phyloP scores from a whole-genome alignment of 768 basidiomycete genomes.

The Boletellus emodensis region DNA sequence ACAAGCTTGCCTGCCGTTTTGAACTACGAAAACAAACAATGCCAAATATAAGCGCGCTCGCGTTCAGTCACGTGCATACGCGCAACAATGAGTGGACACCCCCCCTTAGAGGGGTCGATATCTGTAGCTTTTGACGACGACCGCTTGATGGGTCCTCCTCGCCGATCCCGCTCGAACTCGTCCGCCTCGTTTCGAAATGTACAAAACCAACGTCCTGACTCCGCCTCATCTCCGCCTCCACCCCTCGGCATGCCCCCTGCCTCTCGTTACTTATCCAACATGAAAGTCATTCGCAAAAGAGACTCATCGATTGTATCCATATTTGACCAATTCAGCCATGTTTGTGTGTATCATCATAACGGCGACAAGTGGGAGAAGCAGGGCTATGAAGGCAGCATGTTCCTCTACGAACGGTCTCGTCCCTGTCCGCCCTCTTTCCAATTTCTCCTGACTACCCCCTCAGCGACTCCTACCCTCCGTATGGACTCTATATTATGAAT shows the following conservation, averaged over 20 bases:
- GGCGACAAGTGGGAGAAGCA: slow-evolving; percentile 78
- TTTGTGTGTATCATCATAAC: slow-evolving; percentile 76
- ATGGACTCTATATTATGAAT: slow-evolving; percentile 83
- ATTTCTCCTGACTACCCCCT: slow-evolving; percentile 3
- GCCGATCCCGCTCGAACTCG: slow-evolving; percentile 31
- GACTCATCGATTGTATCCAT: slow-evolving; percentile 78
- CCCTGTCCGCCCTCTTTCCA: neutral
- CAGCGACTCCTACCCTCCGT: slow-evolving; percentile 75
- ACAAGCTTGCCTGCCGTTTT: slow-evolving; percentile 32
- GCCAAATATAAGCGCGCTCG: slow-evolving; percentile 36
- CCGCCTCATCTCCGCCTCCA: slow-evolving; percentile 4
- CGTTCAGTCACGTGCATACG: slow-evolving; percentile 32
- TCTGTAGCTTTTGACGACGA: neutral
- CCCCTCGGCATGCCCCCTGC: slow-evolving; percentile 55
- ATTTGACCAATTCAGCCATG: slow-evolving; percentile 85
- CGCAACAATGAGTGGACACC: slow-evolving; percentile 11
- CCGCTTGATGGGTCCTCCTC: slow-evolving; percentile 20
- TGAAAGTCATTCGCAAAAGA: slow-evolving; percentile 73
- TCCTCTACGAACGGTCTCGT: slow-evolving; percentile 73
- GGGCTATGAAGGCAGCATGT: slow-evolving; percentile 86
- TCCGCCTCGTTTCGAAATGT: slow-evolving; percentile 18
- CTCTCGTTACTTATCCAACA: slow-evolving; percentile 69
- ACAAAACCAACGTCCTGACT: neutral
- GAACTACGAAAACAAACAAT: slow-evolving; percentile 32
- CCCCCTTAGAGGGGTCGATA: slow-evolving; percentile 15